Evolutionary conservation across 768 basidiomycete species (phyloP), one percentile per base, ranked within the genome.

Genomic region (Boletus fagicola): DNA sequence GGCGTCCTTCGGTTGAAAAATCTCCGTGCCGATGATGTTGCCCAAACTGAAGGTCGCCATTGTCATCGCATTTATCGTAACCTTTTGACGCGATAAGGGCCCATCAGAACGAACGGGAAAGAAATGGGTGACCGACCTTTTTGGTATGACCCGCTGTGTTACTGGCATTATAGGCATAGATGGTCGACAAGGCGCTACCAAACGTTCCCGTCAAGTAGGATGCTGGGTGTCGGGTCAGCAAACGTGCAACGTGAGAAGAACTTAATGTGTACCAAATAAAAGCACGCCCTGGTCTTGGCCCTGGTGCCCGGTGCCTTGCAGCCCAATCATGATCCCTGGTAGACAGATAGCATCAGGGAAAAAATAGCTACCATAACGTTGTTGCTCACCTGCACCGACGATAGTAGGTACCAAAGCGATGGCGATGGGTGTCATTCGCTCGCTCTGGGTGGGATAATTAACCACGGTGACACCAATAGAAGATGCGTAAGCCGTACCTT

Each of bases 111-210:
- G 42, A 36, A 28, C 40, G 40, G 8, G 18, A 36, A 53, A 52
- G 5, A 28, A n/a, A 10, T 15, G 2, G 11, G 15, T 22, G 38
- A 39, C 35, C 7, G 44, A 74, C 76, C 74, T 87, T 88, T 75
- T 88, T 87, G 7, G 85, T 87, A 51, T 85, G 82, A 0, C 84
- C 84, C 35, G 79, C 79, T 0, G 81, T 86, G 66, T 87, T 86
- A 52, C 80, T 80, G 8, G 84, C 82, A 51, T 86, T 85, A 61
- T 83, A 86, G 0, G 85, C 83, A 55, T 86, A 86, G 12, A 86
- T 75, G 0, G 80, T 77, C 0, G 84, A 80, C 11, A 87, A 68
- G 0, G 83, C 80, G 50, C 81, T 83, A 6, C 84, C 84, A 53
- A 83, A 87, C 3, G 82, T 81, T n/a, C 77, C 76, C 30, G 78